Conservation (phyloP, 106 monocot species). For the Gastrodia elata region DNA sequence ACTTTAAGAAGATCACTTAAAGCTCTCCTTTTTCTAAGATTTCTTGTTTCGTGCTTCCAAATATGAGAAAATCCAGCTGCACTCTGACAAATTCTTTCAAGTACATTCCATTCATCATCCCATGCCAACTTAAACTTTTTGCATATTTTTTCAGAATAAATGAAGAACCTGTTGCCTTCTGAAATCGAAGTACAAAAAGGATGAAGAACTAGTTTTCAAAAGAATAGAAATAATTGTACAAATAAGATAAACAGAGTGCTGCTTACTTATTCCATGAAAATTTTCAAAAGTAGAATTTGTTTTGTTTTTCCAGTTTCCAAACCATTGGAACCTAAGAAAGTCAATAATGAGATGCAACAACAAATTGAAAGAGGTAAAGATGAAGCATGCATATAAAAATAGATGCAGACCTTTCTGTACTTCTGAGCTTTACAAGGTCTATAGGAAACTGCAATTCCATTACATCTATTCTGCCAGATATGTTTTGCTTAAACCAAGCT, state of each 20-base stretch:
- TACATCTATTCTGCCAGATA: conserved; percentile 17
- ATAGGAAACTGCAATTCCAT: conserved; percentile 35
- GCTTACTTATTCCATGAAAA: neutral
- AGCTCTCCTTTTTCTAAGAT: conserved; percentile 53
- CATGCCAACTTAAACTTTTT: conserved; percentile 28
- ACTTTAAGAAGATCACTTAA: conserved; percentile 46
- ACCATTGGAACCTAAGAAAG: conserved; percentile 60
- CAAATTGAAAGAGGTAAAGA: neutral
- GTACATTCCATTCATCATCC: conserved; percentile 44
- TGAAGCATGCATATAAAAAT: neutral
- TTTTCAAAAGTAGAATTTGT: conserved; percentile 11
- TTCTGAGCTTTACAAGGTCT: conserved; percentile 26
- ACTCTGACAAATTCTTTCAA: conserved; percentile 50
- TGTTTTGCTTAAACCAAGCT: conserved; percentile 63
- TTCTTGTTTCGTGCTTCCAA: conserved; percentile 54
- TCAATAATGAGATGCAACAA: neutral
- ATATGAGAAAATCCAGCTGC: conserved; percentile 50
- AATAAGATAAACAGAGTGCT: neutral
- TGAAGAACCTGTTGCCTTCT: neutral
- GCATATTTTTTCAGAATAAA: conserved; percentile 6
- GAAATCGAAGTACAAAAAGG: neutral
- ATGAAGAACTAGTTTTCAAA: neutral
- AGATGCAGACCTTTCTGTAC: conserved; percentile 43
- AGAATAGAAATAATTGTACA: neutral
- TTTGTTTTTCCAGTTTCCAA: conserved; percentile 47